Evolutionary conservation across 2,329 filamentous ascomycete species (phyloP).

Genomic region (Monilinia aucupariae): DNA sequence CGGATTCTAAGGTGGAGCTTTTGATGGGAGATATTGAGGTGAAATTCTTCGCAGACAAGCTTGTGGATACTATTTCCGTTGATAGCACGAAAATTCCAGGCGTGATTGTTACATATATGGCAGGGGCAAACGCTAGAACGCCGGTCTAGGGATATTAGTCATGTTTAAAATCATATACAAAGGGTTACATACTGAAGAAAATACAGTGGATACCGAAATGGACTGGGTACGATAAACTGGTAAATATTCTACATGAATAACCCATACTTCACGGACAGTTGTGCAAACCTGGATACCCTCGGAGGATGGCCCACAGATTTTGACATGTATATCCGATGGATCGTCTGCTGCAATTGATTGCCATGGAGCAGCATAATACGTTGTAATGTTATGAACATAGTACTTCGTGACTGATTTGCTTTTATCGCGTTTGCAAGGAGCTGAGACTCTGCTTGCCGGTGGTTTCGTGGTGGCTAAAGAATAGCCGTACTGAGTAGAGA

Average conservation of each 20-base stretch:
- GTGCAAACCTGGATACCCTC: constrained; percentile 17
- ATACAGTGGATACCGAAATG: constrained; percentile 22
- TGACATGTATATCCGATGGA: constrained; percentile 23
- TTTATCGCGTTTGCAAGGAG: constrained; percentile 1
- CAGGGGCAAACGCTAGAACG: constrained; percentile 22
- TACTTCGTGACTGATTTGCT: constrained; percentile 9
- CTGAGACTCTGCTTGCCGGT: background rate
- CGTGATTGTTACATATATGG: constrained; percentile 19
- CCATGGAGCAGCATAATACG: constrained; percentile 30
- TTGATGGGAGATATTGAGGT: constrained; percentile 5
- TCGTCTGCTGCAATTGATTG: constrained; percentile 26
- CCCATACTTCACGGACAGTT: constrained; percentile 27
- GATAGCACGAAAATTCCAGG: constrained; percentile 21
- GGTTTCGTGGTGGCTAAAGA: constrained; percentile 21
- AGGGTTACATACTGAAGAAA: constrained; percentile 20
- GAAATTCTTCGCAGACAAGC: background rate
- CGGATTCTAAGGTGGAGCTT: background rate
- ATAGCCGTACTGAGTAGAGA: constrained; percentile 28
- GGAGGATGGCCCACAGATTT: constrained; percentile 21
- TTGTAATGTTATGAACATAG: constrained; percentile 26
- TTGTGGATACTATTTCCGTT: constrained; percentile 17
- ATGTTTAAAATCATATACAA: background rate
- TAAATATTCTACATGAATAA: constrained; percentile 21
- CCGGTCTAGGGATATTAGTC: constrained; percentile 15
- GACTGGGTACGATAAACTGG: constrained; percentile 23